Evolutionary conservation across 148 eudicot species (phyloP).

Genomic region (Vaccinium darrowii): DNA sequence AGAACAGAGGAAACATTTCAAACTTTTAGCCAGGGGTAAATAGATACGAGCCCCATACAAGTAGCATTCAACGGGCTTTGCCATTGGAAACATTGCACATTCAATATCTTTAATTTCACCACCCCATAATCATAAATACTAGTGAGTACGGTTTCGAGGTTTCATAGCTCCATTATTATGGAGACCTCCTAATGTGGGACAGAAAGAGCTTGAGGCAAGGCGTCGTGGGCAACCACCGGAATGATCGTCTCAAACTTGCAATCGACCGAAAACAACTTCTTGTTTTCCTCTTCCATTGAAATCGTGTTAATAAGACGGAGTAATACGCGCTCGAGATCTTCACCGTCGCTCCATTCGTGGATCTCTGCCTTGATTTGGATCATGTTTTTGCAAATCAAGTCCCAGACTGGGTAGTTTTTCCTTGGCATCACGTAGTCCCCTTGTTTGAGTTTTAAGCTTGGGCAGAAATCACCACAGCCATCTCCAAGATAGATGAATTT

Average conservation of each 20-base stretch:
- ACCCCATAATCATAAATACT: not conserved
- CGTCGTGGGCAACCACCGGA: constrained; percentile 33
- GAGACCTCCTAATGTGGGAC: constrained; percentile 29
- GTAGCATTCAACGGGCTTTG: not conserved
- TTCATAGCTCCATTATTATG: not conserved
- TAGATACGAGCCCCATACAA: not conserved
- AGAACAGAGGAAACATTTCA: not conserved
- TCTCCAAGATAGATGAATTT: constrained; percentile 69
- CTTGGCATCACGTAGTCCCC: constrained; percentile 72
- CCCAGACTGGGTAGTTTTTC: constrained; percentile 76
- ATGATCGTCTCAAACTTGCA: constrained; percentile 47
- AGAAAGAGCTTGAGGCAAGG: constrained; percentile 44
- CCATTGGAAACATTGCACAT: too few species aligned
- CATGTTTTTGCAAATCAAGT: constrained; percentile 52
- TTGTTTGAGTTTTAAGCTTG: constrained; percentile 58
- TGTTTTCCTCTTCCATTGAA: constrained; percentile 10
- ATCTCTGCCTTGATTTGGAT: constrained; percentile 41
- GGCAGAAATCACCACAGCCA: constrained; percentile 78
- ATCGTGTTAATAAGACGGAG: constrained; percentile 40
- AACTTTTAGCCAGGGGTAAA: not conserved
- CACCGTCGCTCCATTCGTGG: constrained; percentile 76
- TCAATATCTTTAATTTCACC: not conserved
- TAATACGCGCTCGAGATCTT: constrained; percentile 47
- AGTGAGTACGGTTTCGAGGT: not conserved
- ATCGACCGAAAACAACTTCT: constrained; percentile 33